phyloP scores from a whole-genome alignment of 192 early-diverging fungal species.

The Cetraspora pellucida region DNA sequence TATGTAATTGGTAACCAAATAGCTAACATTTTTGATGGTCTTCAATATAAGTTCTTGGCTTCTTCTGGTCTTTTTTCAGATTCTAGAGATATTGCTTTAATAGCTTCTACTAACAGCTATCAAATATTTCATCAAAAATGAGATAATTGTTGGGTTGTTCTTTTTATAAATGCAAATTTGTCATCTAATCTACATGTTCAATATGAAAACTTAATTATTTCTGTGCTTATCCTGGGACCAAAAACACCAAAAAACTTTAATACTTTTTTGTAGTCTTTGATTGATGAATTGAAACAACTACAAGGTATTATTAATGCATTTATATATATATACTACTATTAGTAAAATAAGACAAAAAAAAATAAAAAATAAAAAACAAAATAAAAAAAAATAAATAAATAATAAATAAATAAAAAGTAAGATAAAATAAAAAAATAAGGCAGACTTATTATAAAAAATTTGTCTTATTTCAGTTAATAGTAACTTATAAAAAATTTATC shows the following conservation, averaged over 20 bases:
- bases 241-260: background rate
- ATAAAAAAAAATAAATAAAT: too few species aligned
- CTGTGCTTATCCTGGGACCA: background rate
- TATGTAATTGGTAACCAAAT: background rate
- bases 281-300: background rate
- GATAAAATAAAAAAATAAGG: too few species aligned
- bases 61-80: background rate
- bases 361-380: too few species aligned
- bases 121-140: background rate
- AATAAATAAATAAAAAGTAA: too few species aligned
- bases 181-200: background rate
- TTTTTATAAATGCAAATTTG: slow-evolving; percentile 2
- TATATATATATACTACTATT: too few species aligned
- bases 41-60: background rate
- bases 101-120: background rate
- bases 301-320: too few species aligned
- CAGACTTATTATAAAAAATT: too few species aligned
- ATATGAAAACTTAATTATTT: background rate
- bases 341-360: too few species aligned
- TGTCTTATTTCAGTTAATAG: too few species aligned
- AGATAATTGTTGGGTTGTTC: background rate
- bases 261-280: background rate
- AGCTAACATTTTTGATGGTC: background rate
- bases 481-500: too few species aligned
- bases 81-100: background rate